phyloP scores from a whole-genome alignment of 371 early-diverging fungal genomes.

The Mucor indicus region DNA sequence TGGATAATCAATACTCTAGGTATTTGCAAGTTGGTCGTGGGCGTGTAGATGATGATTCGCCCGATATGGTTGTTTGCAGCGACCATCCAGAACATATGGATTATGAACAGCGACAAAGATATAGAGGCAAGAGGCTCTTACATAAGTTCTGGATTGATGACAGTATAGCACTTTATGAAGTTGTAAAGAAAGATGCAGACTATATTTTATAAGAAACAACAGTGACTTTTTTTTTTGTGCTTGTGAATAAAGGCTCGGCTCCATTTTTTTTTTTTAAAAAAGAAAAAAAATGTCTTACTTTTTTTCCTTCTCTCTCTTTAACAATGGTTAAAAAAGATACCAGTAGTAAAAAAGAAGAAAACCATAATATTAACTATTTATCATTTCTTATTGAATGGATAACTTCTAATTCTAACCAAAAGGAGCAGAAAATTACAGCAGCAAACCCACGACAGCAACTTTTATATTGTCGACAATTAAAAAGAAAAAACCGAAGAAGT shows the following conservation, averaged over 20 bases:
- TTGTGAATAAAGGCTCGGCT: background rate
- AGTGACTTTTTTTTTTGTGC: background rate
- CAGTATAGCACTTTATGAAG: constrained; percentile 11
- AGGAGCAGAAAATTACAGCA: background rate
- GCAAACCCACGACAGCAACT: constrained; percentile 19
- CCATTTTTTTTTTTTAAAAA: background rate
- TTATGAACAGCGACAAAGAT: constrained; percentile 1
- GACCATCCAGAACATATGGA: background rate
- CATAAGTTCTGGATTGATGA: constrained; percentile 11
- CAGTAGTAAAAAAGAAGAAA: constrained; percentile 1
- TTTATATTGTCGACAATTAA: constrained; percentile 10
- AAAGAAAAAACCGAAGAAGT: constrained; percentile 7
- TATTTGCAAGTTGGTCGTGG: constrained; percentile 5
- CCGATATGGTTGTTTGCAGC: constrained; percentile 7
- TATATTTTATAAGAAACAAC: constrained; percentile 1
- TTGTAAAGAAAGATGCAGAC: constrained; percentile 8
- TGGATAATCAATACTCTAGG: background rate
- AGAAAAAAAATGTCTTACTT: background rate
- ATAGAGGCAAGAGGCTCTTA: background rate
- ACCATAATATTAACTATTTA: background rate
- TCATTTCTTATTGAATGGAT: constrained; percentile 7
- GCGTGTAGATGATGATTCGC: background rate
- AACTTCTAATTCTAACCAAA: background rate
- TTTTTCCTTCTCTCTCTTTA: background rate
- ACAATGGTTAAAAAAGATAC: background rate